A percentile compares a stretch with the other conserved stretches of the same genome.
Conservation (phyloP, 2,329 filamentous ascomycete genomes). For the Chlorencoelia australis region DNA sequence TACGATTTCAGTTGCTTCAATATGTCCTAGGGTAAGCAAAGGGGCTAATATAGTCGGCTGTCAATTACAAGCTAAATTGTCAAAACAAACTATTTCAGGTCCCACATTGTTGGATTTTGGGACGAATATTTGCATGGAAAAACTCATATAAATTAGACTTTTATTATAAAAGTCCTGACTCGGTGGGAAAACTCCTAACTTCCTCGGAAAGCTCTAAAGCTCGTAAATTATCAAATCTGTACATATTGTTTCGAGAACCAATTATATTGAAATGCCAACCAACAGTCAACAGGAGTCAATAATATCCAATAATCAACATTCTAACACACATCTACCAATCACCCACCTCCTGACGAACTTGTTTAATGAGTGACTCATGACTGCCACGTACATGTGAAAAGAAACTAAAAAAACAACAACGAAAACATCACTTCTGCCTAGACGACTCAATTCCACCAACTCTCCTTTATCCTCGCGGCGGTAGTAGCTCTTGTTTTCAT, state of each 20-base stretch:
- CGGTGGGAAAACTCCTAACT: too few relatives aligned
- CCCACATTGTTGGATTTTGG: too few relatives aligned
- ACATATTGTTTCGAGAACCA: too few relatives aligned
- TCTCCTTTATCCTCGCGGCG: background rate
- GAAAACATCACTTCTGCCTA: background rate
- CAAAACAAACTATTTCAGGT: conserved; percentile 1
- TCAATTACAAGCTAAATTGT: background rate
- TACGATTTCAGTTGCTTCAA: background rate
- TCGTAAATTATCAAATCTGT: too few relatives aligned
- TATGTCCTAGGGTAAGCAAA: background rate
- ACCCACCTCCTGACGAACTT: background rate
- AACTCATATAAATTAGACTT: too few relatives aligned
- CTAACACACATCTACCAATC: conserved; percentile 4
- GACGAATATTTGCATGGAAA: too few relatives aligned
- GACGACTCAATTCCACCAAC: background rate
- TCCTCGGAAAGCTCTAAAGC: too few relatives aligned
- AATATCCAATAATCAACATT: too few relatives aligned
- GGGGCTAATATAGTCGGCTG: background rate
- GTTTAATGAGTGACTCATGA: background rate
- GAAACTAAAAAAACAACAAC: background rate
- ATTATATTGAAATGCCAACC: too few relatives aligned
- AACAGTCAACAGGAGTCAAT: too few relatives aligned
- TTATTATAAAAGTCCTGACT: too few relatives aligned
- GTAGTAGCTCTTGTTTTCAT: background rate
- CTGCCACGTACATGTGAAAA: background rate